A percentile compares a stretch with the other conserved stretches of the same genome.
phyloP scores from a whole-genome alignment of 208 protist genomes.

The Crithidia mellificae region DNA sequence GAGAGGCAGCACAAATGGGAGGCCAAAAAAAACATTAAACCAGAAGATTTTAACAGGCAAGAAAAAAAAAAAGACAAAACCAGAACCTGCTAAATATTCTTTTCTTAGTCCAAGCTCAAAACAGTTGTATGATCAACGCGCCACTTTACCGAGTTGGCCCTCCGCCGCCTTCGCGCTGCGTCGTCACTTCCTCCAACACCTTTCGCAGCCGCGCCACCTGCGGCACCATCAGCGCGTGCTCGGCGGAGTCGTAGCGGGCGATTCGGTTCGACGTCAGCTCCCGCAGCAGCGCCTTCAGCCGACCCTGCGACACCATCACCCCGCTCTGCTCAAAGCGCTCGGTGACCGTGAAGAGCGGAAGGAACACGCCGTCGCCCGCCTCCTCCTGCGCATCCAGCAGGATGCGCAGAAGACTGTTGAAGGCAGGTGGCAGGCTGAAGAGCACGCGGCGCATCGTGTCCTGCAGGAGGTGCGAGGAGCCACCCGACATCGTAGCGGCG shows the following conservation, averaged over 20 bases:
- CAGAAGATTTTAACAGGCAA: no score
- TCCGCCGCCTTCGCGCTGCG: slow-evolving; percentile 34
- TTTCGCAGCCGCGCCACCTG: slow-evolving; percentile 58
- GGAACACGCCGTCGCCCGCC: slow-evolving; percentile 56
- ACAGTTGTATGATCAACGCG: no score
- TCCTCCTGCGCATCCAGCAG: slow-evolving; percentile 69
- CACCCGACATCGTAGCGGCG: no score
- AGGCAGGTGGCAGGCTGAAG: slow-evolving; percentile 66
- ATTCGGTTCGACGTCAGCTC: slow-evolving; percentile 88
- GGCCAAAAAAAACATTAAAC: background rate
- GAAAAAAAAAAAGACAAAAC: slow-evolving; percentile 3
- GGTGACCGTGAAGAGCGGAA: slow-evolving; percentile 61
- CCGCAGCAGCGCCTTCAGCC: slow-evolving; percentile 63
- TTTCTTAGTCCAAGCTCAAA: no score
- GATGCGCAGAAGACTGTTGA: slow-evolving; percentile 62
- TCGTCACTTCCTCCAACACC: slow-evolving; percentile 71
- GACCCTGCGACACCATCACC: slow-evolving; percentile 68
- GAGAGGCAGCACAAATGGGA: no score
- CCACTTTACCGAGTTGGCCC: background rate
- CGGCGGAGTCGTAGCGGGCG: slow-evolving; percentile 68
- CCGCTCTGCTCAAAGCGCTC: slow-evolving; percentile 62
- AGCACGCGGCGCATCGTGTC: slow-evolving; percentile 83
- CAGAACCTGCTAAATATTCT: no score
- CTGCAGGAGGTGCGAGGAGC: slow-evolving; percentile 48
- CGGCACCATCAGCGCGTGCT: slow-evolving; percentile 74